These are phyloP conservation scores for Talaromyces rugulosus DNA, from an alignment of 2,329 filamentous ascomycete species.

Conservation along the genomic window DNA sequence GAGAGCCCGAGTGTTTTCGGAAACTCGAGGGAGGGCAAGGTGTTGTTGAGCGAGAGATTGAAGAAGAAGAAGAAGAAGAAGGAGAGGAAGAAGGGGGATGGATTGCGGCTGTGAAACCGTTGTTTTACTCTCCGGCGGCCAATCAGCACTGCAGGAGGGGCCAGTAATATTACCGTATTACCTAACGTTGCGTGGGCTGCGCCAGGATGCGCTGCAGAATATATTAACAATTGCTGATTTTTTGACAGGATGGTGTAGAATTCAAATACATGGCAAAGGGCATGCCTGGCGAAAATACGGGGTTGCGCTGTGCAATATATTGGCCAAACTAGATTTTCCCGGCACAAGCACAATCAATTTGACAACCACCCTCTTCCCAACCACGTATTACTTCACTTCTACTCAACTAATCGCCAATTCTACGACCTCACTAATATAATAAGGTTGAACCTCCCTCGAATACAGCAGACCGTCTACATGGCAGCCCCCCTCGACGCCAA, in stretches of 20 bases:
- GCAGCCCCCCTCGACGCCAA: constrained; percentile 13
- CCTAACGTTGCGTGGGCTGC: neutral
- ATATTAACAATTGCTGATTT: neutral
- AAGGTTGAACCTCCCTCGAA: neutral
- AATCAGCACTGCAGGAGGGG: neutral
- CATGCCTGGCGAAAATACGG: neutral
- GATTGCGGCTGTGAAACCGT: neutral
- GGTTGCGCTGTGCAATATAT: neutral
- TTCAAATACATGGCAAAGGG: neutral
- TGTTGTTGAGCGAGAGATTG: neutral
- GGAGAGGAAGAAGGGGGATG: neutral
- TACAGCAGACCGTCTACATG: neutral
- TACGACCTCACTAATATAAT: neutral
- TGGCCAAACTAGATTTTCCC: neutral
- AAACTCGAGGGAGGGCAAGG: neutral
- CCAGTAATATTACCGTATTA: neutral
- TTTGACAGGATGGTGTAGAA: neutral
- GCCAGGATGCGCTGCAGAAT: neutral
- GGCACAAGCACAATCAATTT: neutral
- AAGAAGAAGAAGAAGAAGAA: neutral
- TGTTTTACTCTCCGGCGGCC: neutral
- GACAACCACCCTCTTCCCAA: neutral
- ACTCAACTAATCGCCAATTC: neutral
- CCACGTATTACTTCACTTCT: neutral
- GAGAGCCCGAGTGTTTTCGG: neutral